Evolutionary conservation across 129 eudicot species (phyloP).

Genomic region (Artemisia annua): DNA sequence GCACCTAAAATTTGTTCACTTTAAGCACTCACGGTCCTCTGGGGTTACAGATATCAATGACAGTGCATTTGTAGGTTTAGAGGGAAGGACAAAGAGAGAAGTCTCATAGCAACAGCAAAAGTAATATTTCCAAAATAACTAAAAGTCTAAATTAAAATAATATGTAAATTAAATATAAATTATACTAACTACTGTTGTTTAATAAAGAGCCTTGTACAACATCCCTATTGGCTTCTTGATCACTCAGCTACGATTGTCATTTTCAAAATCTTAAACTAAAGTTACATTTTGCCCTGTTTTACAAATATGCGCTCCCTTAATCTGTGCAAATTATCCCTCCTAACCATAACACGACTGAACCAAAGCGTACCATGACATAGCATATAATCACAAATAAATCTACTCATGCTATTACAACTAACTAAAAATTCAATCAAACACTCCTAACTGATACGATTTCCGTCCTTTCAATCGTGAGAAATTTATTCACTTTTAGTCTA

Average conservation of each 20-base stretch:
- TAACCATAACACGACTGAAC: background rate
- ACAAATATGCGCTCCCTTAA: conserved; percentile 13
- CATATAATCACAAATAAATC: background rate
- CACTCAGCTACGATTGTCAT: background rate
- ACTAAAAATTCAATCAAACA: conserved; percentile 16
- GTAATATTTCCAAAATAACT: background rate
- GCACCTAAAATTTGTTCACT: background rate
- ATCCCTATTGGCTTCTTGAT: background rate
- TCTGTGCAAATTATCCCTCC: background rate
- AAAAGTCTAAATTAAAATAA: no score
- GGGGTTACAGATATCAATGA: background rate
- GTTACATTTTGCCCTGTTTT: background rate
- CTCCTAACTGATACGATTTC: background rate
- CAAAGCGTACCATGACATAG: background rate
- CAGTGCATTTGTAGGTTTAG: background rate
- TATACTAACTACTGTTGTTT: background rate
- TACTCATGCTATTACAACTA: background rate
- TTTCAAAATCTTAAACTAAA: background rate
- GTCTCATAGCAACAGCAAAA: background rate
- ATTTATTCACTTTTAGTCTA: no score
- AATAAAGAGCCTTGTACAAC: background rate
- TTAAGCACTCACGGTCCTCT: background rate
- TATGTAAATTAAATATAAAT: background rate
- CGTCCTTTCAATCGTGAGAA: no score
- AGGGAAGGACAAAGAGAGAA: background rate